Conservation (phyloP, 2,329 filamentous ascomycete genomes). For the Dryadomyces quercus-mongolicae region DNA sequence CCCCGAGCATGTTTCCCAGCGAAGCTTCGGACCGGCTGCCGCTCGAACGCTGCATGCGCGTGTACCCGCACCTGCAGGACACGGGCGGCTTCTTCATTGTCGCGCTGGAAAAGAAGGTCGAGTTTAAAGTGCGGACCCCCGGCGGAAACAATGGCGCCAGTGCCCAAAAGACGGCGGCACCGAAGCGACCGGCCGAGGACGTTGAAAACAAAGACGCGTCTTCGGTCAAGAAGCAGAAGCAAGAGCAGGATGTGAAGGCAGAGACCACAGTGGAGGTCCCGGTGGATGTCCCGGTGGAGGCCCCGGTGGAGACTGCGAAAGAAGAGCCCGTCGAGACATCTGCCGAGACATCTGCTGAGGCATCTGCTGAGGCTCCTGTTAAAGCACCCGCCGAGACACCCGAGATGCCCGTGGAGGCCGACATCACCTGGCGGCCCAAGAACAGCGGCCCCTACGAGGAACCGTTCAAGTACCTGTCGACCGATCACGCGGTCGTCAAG, state of each 20-base stretch:
- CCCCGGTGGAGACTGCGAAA: slow-evolving; percentile 3
- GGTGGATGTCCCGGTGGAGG: slow-evolving; percentile 9
- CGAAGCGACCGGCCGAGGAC: slow-evolving; percentile 21
- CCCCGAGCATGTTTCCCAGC: slow-evolving; percentile 72
- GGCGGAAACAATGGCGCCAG: not conserved
- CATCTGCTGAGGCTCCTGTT: slow-evolving; percentile 6
- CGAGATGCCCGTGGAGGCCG: not conserved
- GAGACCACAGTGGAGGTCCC: not conserved
- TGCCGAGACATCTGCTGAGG: slow-evolving; percentile 3
- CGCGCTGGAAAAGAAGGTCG: slow-evolving; percentile 80
- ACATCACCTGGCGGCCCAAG: slow-evolving; percentile 14
- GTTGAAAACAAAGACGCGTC: slow-evolving; percentile 18
- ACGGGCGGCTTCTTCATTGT: slow-evolving; percentile 97
- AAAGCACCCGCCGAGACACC: too few species aligned
- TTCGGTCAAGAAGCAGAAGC: slow-evolving; percentile 22
- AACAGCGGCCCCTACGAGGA: slow-evolving; percentile 58
- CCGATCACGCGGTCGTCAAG: slow-evolving; percentile 63
- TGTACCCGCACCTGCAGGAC: slow-evolving; percentile 92
- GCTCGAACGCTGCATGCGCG: slow-evolving; percentile 79
- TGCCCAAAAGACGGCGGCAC: not conserved
- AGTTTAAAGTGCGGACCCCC: slow-evolving; percentile 64
- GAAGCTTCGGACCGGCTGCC: slow-evolving; percentile 52
- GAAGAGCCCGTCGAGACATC: slow-evolving; percentile 7
- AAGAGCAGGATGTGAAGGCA: slow-evolving; percentile 12
- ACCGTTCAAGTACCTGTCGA: slow-evolving; percentile 80